A percentile compares a stretch with the other conserved stretches of the same genome.
Conservation (phyloP, 495 filamentous ascomycete genomes). For the Chlorociboria aeruginascens region DNA sequence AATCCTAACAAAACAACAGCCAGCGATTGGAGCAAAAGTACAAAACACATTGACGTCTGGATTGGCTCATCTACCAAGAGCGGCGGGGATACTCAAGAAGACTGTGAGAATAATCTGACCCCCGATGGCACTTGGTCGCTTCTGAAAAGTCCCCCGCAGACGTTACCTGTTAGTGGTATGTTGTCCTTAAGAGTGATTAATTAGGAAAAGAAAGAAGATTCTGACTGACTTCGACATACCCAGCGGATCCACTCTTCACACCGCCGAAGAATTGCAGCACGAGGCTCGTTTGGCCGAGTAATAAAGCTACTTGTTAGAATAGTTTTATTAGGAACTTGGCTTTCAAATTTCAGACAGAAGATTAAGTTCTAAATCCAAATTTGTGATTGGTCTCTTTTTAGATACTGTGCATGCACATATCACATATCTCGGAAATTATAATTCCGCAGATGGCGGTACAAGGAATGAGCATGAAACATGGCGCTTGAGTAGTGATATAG, state of each 20-base stretch:
- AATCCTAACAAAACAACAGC: neutral
- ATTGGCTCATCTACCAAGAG: conserved; percentile 24
- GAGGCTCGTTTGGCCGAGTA: neutral
- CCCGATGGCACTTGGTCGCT: conserved; percentile 2
- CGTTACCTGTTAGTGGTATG: conserved; percentile 1
- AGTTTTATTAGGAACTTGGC: neutral
- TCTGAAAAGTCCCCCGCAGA: neutral
- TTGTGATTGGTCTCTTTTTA: too few relatives aligned
- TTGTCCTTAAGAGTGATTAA: neutral
- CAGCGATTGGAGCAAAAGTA: conserved; percentile 20
- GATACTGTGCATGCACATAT: too few relatives aligned
- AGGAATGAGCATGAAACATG: too few relatives aligned
- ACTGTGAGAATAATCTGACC: conserved; percentile 28
- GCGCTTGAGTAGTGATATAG: too few relatives aligned
- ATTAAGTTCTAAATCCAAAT: too few relatives aligned
- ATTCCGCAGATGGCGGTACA: too few relatives aligned
- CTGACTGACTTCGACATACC: neutral
- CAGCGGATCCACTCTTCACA: neutral
- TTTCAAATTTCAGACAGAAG: too few relatives aligned
- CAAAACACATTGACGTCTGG: conserved; percentile 31
- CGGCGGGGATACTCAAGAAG: conserved; percentile 22
- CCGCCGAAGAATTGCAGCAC: neutral
- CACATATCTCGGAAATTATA: too few relatives aligned
- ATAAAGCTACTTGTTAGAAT: neutral
- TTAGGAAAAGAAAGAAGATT: too few relatives aligned